Evolutionary conservation across 2,329 filamentous ascomycete species (phyloP).

Genomic region (Podosphaera aphanis): DNA sequence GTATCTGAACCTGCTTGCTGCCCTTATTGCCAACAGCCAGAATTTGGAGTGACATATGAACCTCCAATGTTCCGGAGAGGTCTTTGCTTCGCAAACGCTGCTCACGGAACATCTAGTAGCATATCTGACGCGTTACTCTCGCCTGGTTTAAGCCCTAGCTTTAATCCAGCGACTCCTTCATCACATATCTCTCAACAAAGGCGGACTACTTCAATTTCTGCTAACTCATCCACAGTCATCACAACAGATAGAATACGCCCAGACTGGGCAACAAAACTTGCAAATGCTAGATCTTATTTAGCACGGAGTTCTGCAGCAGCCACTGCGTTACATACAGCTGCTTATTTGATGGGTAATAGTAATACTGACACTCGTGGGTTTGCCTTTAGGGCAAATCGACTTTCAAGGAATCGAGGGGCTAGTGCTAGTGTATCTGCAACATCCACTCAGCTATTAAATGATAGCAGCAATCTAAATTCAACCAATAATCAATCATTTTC

Average conservation of each 20-base stretch:
- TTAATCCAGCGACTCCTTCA: conserved; percentile 1
- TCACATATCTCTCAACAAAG: conserved; percentile 19
- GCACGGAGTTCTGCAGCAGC: conserved; percentile 74
- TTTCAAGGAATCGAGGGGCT: conserved; percentile 12
- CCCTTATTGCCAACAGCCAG: conserved; percentile 82
- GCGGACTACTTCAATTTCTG: conserved; percentile 50
- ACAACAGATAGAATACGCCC: conserved; percentile 82
- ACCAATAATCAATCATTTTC: conserved; percentile 3
- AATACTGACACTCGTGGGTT: conserved; percentile 13
- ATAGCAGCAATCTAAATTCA: conserved; percentile 7
- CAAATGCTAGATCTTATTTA: conserved; percentile 62
- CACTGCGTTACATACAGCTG: conserved; percentile 79
- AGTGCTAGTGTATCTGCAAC: conserved; percentile 9
- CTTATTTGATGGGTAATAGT: conserved; percentile 57
- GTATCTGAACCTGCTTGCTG: conserved; percentile 82
- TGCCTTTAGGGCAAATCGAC: conserved; percentile 12
- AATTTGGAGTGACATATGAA: conserved; percentile 91
- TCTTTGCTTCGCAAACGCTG: conserved; percentile 38
- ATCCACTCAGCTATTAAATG: conserved; percentile 4
- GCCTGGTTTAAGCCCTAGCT: conserved; percentile 21
- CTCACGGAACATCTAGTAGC: conserved; percentile 39
- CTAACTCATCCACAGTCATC: conserved; percentile 63
- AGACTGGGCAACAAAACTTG: conserved; percentile 81
- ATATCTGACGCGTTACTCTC: conserved; percentile 66
- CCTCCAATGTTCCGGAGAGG: conserved; percentile 74